Base-by-base conservation (phyloP, 129 eudicot genomes). In the Flaveria brownii region DNA sequence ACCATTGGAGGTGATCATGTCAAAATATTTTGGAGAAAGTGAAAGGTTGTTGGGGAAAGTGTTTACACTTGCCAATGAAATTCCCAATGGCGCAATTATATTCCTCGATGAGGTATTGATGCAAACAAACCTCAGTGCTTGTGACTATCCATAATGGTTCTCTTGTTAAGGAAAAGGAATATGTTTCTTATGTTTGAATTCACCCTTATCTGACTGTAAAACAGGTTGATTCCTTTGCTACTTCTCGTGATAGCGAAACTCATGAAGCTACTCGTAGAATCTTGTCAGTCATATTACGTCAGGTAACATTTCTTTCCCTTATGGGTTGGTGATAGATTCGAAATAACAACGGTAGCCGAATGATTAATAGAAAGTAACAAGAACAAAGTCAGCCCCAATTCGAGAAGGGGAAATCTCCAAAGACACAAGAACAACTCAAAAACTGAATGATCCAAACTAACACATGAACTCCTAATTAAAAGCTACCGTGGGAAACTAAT, bases 211-310 rank as follows among this genome's bases (percentile, higher is more conserved):
- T 81, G 74, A 72, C 41, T 62, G 17, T 41, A 47, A 30, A 68
- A 57, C 87, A 95, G 99, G 96, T 95, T 60, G 99, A 95, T 85
- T 95, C 99, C 73, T 82, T 95, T 66, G 99, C 99, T 75, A 83
- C 87, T 72, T 81, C 97, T 68, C 96, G 99, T 80, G 99, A 95
- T 78, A 88, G 83, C 71, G 99, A 95, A 82, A 95, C 88, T 46
- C 99, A 95, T 82, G 99, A 95, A 88, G 99, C 99, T 69, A 95
- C 99, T 3, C 90, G 99, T 11, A 85, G 99, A 77, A 78, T 95
- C 52, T 83, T 91, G 75, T 95, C 99, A 36, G 99, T 95, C 75
- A 77, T 95, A 66, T 76, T 95, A 75, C 96, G 96, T 45, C 99
- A 95, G 96, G 99, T 87, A 72, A 80, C 61, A 45, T 70, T 80